Evolutionary conservation across 2,329 filamentous ascomycete species (phyloP).

Genomic region (Hypoxylon sp.): DNA sequence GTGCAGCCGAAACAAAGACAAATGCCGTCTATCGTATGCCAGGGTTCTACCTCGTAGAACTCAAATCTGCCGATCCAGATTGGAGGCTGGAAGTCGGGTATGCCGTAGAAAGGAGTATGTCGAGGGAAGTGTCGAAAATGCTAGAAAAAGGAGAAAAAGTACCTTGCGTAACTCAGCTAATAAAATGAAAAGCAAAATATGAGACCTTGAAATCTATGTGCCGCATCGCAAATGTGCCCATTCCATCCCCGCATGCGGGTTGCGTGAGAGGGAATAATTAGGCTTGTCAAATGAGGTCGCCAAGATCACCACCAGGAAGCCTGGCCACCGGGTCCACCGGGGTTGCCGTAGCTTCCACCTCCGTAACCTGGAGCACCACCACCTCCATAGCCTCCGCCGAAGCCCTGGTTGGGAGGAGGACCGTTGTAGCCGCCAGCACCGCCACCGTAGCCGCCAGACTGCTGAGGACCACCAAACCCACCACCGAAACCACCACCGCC

Average conservation of each 20-base stretch:
- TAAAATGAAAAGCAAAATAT: slow-evolving; percentile 43
- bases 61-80: slow-evolving; percentile 56
- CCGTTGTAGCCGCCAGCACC: slow-evolving; percentile 61
- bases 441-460: slow-evolving; percentile 62
- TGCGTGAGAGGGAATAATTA: slow-evolving; percentile 38
- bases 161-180: slow-evolving; percentile 40
- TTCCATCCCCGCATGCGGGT: slow-evolving; percentile 39
- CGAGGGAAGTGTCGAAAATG: slow-evolving; percentile 47
- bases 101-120: slow-evolving; percentile 55
- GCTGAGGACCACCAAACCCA: slow-evolving; percentile 59
- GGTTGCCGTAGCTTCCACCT: slow-evolving; percentile 78
- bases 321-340: slow-evolving; percentile 73
- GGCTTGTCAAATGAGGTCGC: slow-evolving; percentile 40
- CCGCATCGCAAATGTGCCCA: slow-evolving; percentile 48
- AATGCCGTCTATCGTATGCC: slow-evolving; percentile 58
- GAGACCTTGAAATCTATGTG: slow-evolving; percentile 45
- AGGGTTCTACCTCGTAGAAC: slow-evolving; percentile 54
- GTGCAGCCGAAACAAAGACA: slow-evolving; percentile 57
- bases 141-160: slow-evolving; percentile 49
- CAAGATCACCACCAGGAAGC: slow-evolving; percentile 76
- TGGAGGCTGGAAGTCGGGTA: slow-evolving; percentile 53
- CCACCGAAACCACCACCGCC: slow-evolving; percentile 59
- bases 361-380: slow-evolving; percentile 61
- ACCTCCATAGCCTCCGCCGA: slow-evolving; percentile 57
- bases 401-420: slow-evolving; percentile 45